phyloP scores from a whole-genome alignment of 139 green algal species.

The Zygnema circumcarinatum region DNA sequence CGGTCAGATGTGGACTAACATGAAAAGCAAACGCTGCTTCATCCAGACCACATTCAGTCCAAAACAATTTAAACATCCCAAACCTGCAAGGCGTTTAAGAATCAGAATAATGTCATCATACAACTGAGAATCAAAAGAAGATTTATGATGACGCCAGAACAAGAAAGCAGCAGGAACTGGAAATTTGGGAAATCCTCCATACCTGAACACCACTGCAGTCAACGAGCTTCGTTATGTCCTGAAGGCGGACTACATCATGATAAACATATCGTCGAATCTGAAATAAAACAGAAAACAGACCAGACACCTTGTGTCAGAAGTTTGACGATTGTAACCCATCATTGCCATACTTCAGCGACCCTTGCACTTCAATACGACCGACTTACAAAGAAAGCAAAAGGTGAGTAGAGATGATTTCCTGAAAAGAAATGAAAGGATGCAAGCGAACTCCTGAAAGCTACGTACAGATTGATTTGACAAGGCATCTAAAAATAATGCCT shows the following conservation, averaged over 20 bases:
- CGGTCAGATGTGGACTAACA: not conserved
- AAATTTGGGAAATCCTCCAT: too few relatives aligned
- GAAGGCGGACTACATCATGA: conserved; percentile 48
- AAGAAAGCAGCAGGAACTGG: too few relatives aligned
- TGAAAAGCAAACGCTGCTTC: not conserved
- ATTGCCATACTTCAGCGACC: not conserved
- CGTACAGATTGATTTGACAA: not conserved
- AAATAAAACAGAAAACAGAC: not conserved
- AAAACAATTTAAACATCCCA: too few relatives aligned
- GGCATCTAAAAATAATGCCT: conserved; percentile 2
- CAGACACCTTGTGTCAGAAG: conserved; percentile 7
- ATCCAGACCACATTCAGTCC: too few relatives aligned
- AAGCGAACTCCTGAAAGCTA: conserved; percentile 16
- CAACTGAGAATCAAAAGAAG: too few relatives aligned
- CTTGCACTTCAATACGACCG: not conserved
- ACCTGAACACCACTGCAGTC: conserved; percentile 44
- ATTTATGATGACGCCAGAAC: too few relatives aligned
- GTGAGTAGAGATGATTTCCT: not conserved
- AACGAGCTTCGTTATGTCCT: conserved; percentile 40
- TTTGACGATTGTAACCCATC: not conserved
- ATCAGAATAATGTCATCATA: too few relatives aligned
- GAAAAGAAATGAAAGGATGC: conserved; percentile 14
- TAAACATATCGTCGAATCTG: conserved; percentile 54
- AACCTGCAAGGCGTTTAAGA: too few relatives aligned
- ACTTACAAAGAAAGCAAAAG: not conserved